Base-by-base conservation (phyloP, 345 rosid genomes). In the Stellera chamaejasme region DNA sequence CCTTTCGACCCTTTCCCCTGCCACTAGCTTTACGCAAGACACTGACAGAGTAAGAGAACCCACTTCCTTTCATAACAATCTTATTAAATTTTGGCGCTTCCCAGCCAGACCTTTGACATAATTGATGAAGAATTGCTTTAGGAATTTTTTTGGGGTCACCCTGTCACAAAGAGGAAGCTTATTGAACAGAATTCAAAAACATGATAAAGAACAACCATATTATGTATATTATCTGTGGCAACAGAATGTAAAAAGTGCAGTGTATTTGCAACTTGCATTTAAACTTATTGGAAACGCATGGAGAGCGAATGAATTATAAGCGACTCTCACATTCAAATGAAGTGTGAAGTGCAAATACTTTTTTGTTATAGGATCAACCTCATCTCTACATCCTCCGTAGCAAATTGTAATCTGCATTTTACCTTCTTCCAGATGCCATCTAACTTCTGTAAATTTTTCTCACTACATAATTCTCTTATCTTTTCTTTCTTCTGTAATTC, bases 381-480 rank as follows among this genome's bases (percentile, higher is more conserved):
- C 32, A 8, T n/a, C 48, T 27, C 46, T 46, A 46, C 14, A 58
- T 12, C 42, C 27, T 27, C 41, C 45, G 10, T 45, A 48, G 66
- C 36, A 47, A 47, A 56, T 43, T 13, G 13, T 15, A 59, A 16
- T 32, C 48, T 50, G 55, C 45, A 46, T 36, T 66, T 57, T 72
- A 91, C 98, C 98, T 91, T 85, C 76, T 80, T 91, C 98, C 98
- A 91, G 60, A 91, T 79, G 48, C 98, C 96, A 16, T 83, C 82
- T 69, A 87, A 71, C 80, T 82, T 87, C 71, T 59, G 79, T 41
- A 85, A 59, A 73, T 80, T 77, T 71, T 83, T 78, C 75, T 73
- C 92, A 64, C 75, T 79, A 54, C 68, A 53, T 58, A 81, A 65
- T 69, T 76, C 81, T 69, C 72, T 88, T 72, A 78, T 61, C 72